Evolutionary conservation across 768 basidiomycete species (phyloP).

Genomic region (Lactifluus subvellereus): DNA sequence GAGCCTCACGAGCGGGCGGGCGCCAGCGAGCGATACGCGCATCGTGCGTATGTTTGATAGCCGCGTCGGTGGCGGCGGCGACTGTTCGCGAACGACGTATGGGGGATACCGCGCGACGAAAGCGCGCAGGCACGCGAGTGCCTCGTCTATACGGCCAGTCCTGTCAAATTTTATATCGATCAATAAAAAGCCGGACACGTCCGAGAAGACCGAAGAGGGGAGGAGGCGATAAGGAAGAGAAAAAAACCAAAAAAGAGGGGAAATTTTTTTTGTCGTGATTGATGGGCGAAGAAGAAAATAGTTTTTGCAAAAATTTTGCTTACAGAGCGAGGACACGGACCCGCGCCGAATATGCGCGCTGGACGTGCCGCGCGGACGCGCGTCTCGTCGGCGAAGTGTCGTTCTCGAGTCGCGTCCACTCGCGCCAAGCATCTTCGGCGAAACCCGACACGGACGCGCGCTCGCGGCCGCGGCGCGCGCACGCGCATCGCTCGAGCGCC

Average conservation of each 20-base stretch:
- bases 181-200: background rate
- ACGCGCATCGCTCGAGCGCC: constrained; percentile 61
- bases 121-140: constrained; percentile 48
- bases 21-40: constrained; percentile 51
- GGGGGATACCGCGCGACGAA: constrained; percentile 69
- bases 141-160: constrained; percentile 45
- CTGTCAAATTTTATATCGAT: constrained; percentile 30
- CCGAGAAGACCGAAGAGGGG: background rate
- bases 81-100: constrained; percentile 37
- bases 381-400: constrained; percentile 24
- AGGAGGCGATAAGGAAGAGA: background rate
- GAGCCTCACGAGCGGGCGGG: constrained; percentile 67
- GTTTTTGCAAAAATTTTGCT: constrained; percentile 1
- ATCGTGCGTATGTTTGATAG: constrained; percentile 34
- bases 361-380: constrained; percentile 45
- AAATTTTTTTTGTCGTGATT: background rate
- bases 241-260: constrained; percentile 28
- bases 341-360: constrained; percentile 62
- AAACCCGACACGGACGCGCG: constrained; percentile 44
- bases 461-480: constrained; percentile 40
- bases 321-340: constrained; percentile 61
- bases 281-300: background rate
- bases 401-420: constrained; percentile 52
- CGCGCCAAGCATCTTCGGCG: constrained; percentile 58
- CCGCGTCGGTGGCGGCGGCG: background rate